Base-by-base conservation (phyloP, 176 grass and related monocot species). In the Puya raimondii region DNA sequence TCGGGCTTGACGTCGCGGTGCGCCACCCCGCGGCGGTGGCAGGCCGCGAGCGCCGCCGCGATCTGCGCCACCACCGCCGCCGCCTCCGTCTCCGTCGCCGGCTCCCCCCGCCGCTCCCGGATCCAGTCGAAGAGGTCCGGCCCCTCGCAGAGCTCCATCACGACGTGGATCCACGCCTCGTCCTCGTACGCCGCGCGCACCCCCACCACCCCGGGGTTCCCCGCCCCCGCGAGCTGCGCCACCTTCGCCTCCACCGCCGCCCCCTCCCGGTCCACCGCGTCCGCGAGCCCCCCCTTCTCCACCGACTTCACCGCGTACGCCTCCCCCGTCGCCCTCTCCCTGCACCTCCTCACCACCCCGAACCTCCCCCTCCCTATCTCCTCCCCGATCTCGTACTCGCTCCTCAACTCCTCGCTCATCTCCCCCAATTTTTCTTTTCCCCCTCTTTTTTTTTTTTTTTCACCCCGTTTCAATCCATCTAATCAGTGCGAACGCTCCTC, bases 1-100 rank as follows among this genome's bases (percentile, higher is more conserved):
- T 96, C 92, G 0, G 92, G 92, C 86, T 96, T 96, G 50, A 96
- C 78, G 78, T 96, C 92, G 49, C 92, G 84, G 83, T 96, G 92
- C 16, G 74, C 88, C 15, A 96, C 77, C 12, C 85, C 83, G 12
- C 76, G 79, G 51, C 75, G 73, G 78, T 96, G 92, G 76, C 92
- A 96, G 3, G 47, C 22, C 0, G 80, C 92, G 66, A 96, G 85
- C 6, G 87, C 25, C 0, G 27, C 51, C 4, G 92, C 86, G 10
- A 76, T 80, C 48, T 83, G 81, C 59, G 85, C 70, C 83, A 91
- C 92, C 15, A 81, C 59, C 5, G 90, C 70, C 70, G 86, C 86
- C 50, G 73, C 50, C 63, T 79, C 83, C 59, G 78, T 66, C 83
- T 91, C 92, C 15, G 83, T 53, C 9, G 90, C 70, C 70, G 86